Evolutionary conservation across 2,329 filamentous ascomycete species (phyloP).

Genomic region (Paramyrothecium roridum): DNA sequence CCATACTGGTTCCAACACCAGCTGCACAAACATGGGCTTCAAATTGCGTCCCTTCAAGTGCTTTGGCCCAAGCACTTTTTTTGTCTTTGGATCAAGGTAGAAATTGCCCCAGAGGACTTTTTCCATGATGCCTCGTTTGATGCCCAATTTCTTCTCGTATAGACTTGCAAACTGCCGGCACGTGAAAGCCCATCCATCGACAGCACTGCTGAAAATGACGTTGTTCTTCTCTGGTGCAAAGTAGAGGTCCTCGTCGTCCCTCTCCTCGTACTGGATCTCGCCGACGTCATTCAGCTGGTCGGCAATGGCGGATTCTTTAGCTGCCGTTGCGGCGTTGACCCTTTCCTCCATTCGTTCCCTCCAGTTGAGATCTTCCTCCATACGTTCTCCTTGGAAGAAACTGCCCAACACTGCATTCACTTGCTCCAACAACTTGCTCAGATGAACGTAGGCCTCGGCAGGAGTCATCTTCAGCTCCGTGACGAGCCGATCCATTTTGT

Average conservation of each 20-base stretch:
- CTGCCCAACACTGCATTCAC: constrained; percentile 96
- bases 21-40: constrained; percentile 96
- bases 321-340: constrained; percentile 66
- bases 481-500: constrained; percentile 95
- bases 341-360: constrained; percentile 87
- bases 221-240: constrained; percentile 98
- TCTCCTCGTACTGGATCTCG: constrained; percentile 76
- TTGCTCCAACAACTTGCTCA: constrained; percentile 87
- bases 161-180: constrained; percentile 88
- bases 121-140: constrained; percentile 83
- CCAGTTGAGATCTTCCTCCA: constrained; percentile 98
- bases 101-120: constrained; percentile 97
- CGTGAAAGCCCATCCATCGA: constrained; percentile 99
- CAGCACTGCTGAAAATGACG: constrained; percentile 96
- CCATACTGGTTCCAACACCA: constrained; percentile 95
- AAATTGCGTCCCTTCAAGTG: constrained; percentile 88
- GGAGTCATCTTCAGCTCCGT: constrained; percentile 95
- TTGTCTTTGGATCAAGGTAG: constrained; percentile 95
- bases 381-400: constrained; percentile 96
- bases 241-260: constrained; percentile 94
- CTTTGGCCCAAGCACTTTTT: constrained; percentile 84
- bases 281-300: constrained; percentile 52
- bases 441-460: constrained; percentile 80
- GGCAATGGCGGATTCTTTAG: constrained; percentile 48
- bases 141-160: constrained; percentile 95